These are phyloP conservation scores for Helotiales sp. DNA, from an alignment of 2,329 filamentous ascomycete genomes.

Conservation along the genomic window DNA sequence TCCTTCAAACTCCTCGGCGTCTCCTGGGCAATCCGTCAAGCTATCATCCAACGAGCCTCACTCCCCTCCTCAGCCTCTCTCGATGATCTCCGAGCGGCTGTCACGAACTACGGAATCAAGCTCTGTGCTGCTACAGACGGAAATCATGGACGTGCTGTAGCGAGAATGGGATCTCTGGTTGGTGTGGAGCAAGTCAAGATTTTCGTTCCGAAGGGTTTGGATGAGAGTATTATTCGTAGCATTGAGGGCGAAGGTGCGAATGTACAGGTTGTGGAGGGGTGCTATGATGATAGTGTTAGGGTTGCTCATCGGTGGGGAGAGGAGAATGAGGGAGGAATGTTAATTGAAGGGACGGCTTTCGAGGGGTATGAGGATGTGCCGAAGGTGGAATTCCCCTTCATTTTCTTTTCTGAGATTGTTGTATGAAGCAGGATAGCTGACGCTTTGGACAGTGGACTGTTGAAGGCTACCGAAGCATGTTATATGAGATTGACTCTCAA, in stretches of 20 bases:
- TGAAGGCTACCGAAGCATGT: slow-evolving; percentile 76
- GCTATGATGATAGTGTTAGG: slow-evolving; percentile 67
- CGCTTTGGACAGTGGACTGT: slow-evolving; percentile 63
- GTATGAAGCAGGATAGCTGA: neutral
- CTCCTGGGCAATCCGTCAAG: slow-evolving; percentile 71
- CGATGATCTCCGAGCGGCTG: slow-evolving; percentile 32
- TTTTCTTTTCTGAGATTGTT: neutral
- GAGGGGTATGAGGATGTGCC: slow-evolving; percentile 71
- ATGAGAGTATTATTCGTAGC: slow-evolving; percentile 54
- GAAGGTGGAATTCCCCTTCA: slow-evolving; percentile 16
- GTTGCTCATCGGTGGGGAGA: slow-evolving; percentile 15
- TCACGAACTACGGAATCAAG: slow-evolving; percentile 52
- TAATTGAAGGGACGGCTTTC: slow-evolving; percentile 74
- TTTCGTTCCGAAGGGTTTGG: slow-evolving; percentile 66
- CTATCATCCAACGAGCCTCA: slow-evolving; percentile 53
- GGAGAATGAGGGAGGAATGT: slow-evolving; percentile 44
- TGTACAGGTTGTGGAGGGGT: slow-evolving; percentile 59
- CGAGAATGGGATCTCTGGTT: slow-evolving; percentile 67
- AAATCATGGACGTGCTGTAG: slow-evolving; percentile 77
- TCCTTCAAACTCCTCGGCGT: slow-evolving; percentile 83
- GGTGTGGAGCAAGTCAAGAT: slow-evolving; percentile 57
- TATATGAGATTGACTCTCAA: slow-evolving; percentile 60
- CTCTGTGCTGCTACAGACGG: slow-evolving; percentile 69
- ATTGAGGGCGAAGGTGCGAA: slow-evolving; percentile 68
- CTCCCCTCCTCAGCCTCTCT: slow-evolving; percentile 43